Conservation (phyloP, 768 basidiomycete genomes). For the Tylopilus felleus region DNA sequence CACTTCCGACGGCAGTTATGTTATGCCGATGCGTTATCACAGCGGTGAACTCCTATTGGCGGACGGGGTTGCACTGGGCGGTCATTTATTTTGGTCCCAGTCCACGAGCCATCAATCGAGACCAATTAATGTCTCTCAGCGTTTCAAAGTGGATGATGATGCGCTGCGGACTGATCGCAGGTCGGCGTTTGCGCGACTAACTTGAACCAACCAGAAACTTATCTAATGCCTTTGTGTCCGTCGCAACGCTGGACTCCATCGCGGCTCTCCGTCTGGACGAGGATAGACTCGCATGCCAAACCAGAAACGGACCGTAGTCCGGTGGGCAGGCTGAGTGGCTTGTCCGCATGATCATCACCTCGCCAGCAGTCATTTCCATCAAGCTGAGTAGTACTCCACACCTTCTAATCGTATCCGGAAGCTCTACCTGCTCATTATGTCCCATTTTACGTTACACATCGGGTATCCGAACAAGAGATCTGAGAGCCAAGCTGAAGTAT, state of each 20-base stretch:
- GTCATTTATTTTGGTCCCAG: neutral
- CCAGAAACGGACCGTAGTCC: neutral
- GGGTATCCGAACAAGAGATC: neutral
- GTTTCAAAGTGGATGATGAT: neutral
- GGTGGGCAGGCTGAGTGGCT: neutral
- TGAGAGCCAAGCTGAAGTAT: neutral
- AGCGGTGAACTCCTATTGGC: neutral
- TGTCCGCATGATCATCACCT: constrained; percentile 13
- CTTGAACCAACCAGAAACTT: neutral
- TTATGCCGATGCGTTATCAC: neutral
- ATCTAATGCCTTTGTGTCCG: neutral
- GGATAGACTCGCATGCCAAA: neutral
- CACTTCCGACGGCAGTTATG: neutral
- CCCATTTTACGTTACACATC: neutral
- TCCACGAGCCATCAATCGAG: neutral
- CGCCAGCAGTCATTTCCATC: neutral
- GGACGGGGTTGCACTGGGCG: neutral
- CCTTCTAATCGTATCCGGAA: neutral
- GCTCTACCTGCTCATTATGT: neutral
- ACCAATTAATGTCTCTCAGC: neutral
- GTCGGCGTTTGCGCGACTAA: neutral
- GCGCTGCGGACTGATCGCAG: neutral
- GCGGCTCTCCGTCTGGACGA: neutral
- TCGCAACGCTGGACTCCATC: neutral
- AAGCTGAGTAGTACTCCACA: neutral